phyloP scores from a whole-genome alignment of 2,329 filamentous ascomycete genomes.

The Ceratocystis alfenasii region DNA sequence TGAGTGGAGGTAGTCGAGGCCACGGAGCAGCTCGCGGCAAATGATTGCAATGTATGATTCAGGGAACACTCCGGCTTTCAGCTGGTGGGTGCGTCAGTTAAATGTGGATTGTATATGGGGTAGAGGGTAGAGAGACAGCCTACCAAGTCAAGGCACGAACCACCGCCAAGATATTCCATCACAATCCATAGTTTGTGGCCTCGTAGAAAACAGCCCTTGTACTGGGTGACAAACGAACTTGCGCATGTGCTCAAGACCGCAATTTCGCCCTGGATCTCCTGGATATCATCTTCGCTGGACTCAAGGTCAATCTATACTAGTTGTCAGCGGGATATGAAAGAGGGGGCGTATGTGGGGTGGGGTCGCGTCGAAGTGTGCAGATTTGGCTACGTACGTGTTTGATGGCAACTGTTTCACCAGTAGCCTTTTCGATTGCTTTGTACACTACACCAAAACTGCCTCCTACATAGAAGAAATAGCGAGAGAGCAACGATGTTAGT shows the following conservation, averaged over 20 bases:
- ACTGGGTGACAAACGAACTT: slow-evolving; percentile 87
- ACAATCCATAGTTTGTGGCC: slow-evolving; percentile 98
- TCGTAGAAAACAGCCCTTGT: slow-evolving; percentile 90
- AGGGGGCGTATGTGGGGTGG: neutral
- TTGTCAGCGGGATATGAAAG: neutral
- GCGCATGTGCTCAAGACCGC: slow-evolving; percentile 88
- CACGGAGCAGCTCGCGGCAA: slow-evolving; percentile 78
- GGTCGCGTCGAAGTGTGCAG: neutral
- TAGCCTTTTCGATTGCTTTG: slow-evolving; percentile 84
- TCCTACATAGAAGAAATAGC: slow-evolving; percentile 39
- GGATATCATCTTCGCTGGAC: slow-evolving; percentile 95
- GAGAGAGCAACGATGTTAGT: slow-evolving; percentile 18
- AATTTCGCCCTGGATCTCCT: slow-evolving; percentile 96
- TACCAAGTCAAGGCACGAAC: slow-evolving; percentile 88
- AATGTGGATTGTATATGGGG: slow-evolving; percentile 21
- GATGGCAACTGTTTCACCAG: slow-evolving; percentile 88
- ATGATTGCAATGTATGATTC: slow-evolving; percentile 90
- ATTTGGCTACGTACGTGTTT: slow-evolving; percentile 62
- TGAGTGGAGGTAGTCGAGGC: slow-evolving; percentile 82
- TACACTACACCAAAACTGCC: slow-evolving; percentile 95
- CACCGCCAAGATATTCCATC: slow-evolving; percentile 94
- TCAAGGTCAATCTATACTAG: slow-evolving; percentile 79
- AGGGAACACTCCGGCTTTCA: slow-evolving; percentile 80
- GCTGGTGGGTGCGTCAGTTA: slow-evolving; percentile 36
- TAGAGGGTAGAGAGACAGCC: slow-evolving; percentile 24